A percentile compares a stretch with the other conserved stretches of the same genome.
Evolutionary conservation across 495 filamentous ascomycete genomes (phyloP).

Genomic region (Penicillium odoratum): DNA sequence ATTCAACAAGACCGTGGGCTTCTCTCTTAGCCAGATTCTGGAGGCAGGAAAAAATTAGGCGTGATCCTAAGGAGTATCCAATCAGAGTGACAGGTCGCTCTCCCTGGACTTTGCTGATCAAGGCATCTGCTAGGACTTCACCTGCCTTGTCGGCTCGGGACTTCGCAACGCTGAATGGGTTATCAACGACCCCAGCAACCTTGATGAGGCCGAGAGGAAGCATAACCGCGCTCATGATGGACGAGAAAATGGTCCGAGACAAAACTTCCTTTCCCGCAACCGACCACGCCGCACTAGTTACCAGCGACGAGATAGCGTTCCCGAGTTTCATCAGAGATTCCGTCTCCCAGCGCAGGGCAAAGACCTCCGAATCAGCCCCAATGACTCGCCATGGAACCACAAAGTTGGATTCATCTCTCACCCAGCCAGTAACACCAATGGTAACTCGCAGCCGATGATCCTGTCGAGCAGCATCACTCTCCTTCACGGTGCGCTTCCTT

Average conservation of each 20-base stretch:
- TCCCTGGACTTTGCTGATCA: constrained; percentile 86
- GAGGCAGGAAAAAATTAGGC: constrained; percentile 83
- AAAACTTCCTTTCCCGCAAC: constrained; percentile 76
- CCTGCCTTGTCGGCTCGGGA: constrained; percentile 86
- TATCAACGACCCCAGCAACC: constrained; percentile 79
- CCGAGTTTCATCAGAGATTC: constrained; percentile 77
- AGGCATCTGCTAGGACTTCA: constrained; percentile 76
- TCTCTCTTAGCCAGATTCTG: constrained; percentile 70
- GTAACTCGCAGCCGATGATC: constrained; percentile 75
- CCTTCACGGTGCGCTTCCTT: constrained; percentile 41
- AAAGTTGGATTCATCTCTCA: constrained; percentile 69
- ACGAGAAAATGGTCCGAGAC: constrained; percentile 73
- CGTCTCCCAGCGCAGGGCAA: constrained; percentile 82
- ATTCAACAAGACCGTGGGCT: constrained; percentile 85
- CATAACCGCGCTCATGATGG: constrained; percentile 64
- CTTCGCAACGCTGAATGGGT: constrained; percentile 84
- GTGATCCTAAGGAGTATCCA: constrained; percentile 88
- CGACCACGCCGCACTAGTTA: constrained; percentile 75
- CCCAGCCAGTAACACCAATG: constrained; percentile 81
- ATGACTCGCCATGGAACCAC: constrained; percentile 74
- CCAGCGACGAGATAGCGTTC: constrained; percentile 67
- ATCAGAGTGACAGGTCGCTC: constrained; percentile 85
- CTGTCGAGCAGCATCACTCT: constrained; percentile 46
- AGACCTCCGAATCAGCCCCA: constrained; percentile 69
- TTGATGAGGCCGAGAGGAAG: constrained; percentile 81